Base-by-base conservation (phyloP, 495 filamentous ascomycete species). In the Penicillium subrubescens region DNA sequence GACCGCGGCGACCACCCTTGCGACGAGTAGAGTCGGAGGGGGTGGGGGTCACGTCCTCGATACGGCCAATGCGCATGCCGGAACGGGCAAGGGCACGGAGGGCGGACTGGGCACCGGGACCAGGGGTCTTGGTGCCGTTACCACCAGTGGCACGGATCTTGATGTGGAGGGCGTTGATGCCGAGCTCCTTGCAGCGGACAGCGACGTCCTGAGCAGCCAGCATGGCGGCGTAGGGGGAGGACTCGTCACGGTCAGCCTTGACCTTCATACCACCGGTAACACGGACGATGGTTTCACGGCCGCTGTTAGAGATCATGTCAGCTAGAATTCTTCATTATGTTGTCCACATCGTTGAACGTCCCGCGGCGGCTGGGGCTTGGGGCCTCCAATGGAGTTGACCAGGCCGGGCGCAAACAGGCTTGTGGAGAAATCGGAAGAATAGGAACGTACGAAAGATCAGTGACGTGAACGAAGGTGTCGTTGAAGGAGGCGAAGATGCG, bases 261-360 rank as follows among this genome's bases (percentile, higher is more conserved):
- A 99, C 95, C 87, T 99, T 99, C 95, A 98, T 98, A 78, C 95
- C 95, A 82, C 95, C 95, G 72, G 95, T 99, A 64, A 99, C 93
- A 90, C 95, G 93, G 88, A 86, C 89, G 83, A 99, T 94, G 83
- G 95, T 99, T 93, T 99, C 95, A 84, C 95, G 95, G 84, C 95
- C 95, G 83, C 92, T 97, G 88, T 84, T 82, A 86, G 83, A 81
- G 81, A 83, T 81, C 71, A 77, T 76, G 83, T 92, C 83, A 91
- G 88, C 83, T 80, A 84, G 54, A 25, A 2, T 46, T 33, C 35
- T 57, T 56, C 21, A 56, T 19, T 34, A 21, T n/a, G 8, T 50
- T 21, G n/a, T 46, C n/a, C 43, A 25, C 52, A 21, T 53, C 11
- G 7, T 44, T 48, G 14, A n/a, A 48, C 39, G n/a, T 41, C 27